Percentiles rank a stretch among this genome's conserved stretches.
Conservation (phyloP, 768 basidiomycete species). For the Chalciporus piperatus region DNA sequence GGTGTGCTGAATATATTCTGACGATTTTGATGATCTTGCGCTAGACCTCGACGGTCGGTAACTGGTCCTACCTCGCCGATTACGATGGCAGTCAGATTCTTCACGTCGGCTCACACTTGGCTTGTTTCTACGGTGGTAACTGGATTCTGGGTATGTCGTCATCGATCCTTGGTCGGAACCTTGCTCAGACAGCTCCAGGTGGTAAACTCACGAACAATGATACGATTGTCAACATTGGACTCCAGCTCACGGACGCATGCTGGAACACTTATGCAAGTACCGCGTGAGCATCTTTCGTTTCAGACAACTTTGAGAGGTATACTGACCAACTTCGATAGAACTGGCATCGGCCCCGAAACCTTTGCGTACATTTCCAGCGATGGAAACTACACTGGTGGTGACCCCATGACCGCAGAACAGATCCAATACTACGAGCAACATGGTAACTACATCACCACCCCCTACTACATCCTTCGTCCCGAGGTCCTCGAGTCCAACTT, state of each 20-base stretch:
- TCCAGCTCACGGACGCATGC: conserved; percentile 66
- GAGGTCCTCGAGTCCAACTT: conserved; percentile 82
- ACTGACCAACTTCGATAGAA: conserved; percentile 39
- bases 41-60: conserved; percentile 63
- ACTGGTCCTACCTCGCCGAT: conserved; percentile 64
- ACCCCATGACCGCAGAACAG: conserved; percentile 35
- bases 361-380: conserved; percentile 65
- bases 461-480: conserved; percentile 63
- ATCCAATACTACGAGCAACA: conserved; percentile 54
- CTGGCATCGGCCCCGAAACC: conserved; percentile 72
- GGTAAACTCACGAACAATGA: conserved; percentile 68
- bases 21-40: neutral
- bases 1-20: neutral
- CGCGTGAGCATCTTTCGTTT: too few relatives aligned
- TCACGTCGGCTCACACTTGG: conserved; percentile 70
- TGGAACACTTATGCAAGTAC: conserved; percentile 81
- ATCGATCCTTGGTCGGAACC: neutral
- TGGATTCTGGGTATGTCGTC: conserved; percentile 59
- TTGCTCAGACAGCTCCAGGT: conserved; percentile 33
- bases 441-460: conserved; percentile 60
- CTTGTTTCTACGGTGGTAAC: conserved; percentile 74
- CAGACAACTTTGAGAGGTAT: too few relatives aligned
- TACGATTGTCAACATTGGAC: conserved; percentile 61
- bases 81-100: conserved; percentile 48
- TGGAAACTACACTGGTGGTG: conserved; percentile 59